Conservation (phyloP, 192 early-diverging fungal genomes). For the Gaertneriomyces semiglobifer region DNA sequence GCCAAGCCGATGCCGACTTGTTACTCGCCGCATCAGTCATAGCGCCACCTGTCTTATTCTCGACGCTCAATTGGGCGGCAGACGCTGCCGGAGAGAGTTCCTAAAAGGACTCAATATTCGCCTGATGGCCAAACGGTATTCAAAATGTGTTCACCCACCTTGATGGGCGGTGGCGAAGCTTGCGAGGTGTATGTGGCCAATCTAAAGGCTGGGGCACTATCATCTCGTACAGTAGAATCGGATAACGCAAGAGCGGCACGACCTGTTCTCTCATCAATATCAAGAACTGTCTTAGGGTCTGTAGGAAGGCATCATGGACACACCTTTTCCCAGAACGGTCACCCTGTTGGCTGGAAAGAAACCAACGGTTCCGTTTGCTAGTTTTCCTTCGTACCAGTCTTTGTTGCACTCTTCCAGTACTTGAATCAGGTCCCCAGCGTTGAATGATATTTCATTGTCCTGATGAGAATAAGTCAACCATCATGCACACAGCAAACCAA, state of each 20-base stretch:
- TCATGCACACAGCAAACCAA: too few relatives aligned
- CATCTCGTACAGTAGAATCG: too few relatives aligned
- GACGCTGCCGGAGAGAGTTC: background rate
- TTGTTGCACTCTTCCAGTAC: slow-evolving; percentile 48
- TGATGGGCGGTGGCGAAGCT: too few relatives aligned
- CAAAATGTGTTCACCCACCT: too few relatives aligned
- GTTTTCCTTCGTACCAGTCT: slow-evolving; percentile 53
- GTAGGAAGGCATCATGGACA: background rate
- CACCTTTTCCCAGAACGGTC: background rate
- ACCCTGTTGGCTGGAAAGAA: slow-evolving; percentile 56
- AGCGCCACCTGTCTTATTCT: background rate
- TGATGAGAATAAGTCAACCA: too few relatives aligned
- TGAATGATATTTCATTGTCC: slow-evolving; percentile 53
- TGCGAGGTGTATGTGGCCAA: too few relatives aligned
- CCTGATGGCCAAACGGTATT: too few relatives aligned
- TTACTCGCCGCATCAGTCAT: too few relatives aligned
- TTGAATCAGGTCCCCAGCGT: slow-evolving; percentile 37
- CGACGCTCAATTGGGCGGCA: background rate
- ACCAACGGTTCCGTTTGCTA: slow-evolving; percentile 22
- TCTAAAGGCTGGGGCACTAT: too few relatives aligned
- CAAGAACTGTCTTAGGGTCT: background rate
- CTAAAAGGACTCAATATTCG: background rate
- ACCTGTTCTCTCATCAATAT: too few relatives aligned
- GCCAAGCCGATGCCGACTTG: too few relatives aligned
- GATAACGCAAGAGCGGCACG: too few relatives aligned